phyloP scores from a whole-genome alignment of 805 yeast genomes.

The Ogataea allantospora region DNA sequence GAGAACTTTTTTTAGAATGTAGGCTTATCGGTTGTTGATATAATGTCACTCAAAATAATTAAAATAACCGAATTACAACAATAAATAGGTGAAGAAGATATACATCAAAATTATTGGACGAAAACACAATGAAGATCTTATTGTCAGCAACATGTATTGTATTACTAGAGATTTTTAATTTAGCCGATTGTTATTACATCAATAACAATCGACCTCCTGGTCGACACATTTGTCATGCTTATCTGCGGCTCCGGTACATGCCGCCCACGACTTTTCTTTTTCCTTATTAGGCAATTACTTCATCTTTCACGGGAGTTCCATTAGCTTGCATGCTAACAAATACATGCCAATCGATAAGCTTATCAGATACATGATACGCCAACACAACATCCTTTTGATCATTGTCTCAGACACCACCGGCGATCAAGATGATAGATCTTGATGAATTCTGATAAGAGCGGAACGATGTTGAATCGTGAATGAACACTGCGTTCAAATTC shows the following conservation, averaged over 20 bases:
- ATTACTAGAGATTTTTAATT: background rate
- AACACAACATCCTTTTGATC: background rate
- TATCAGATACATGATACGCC: conserved; percentile 4
- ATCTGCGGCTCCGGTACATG: conserved; percentile 2
- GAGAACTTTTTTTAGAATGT: conserved; percentile 3
- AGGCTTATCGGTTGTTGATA: conserved; percentile 15
- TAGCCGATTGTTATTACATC: background rate
- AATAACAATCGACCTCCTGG: background rate
- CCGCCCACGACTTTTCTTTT: conserved; percentile 4
- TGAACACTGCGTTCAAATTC: conserved; percentile 2
- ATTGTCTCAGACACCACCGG: conserved; percentile 1
- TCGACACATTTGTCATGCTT: conserved; percentile 2
- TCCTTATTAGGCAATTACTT: conserved; percentile 5
- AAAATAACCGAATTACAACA: conserved; percentile 9
- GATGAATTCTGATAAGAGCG: conserved; percentile 19
- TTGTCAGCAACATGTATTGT: conserved; percentile 2
- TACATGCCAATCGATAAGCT: background rate
- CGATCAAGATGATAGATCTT: conserved; percentile 19
- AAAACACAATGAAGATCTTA: background rate
- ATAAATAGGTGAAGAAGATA: conserved; percentile 1
- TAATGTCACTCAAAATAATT: conserved; percentile 10
- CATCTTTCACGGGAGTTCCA: background rate
- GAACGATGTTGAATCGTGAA: conserved; percentile 11
- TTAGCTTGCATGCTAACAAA: background rate
- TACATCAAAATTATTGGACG: conserved; percentile 9